Conservation (phyloP, 2,329 filamentous ascomycete species). For the Lasiodiplodia sp. region DNA sequence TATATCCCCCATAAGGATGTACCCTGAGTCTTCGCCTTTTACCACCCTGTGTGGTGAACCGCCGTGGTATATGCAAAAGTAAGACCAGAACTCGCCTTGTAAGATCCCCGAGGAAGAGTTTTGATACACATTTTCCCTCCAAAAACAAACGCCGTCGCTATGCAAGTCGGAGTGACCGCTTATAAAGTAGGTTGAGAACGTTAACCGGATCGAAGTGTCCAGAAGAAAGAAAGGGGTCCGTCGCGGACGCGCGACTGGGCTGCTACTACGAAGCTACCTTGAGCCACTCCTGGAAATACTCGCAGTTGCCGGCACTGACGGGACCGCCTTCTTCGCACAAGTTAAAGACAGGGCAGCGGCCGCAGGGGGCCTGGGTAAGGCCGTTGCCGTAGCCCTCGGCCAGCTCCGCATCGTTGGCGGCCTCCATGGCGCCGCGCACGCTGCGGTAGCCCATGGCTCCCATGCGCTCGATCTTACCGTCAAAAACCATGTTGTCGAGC, state of each 20-base stretch:
- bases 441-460: constrained; percentile 60
- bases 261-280: constrained; percentile 5
- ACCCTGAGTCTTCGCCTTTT: background rate
- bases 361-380: constrained; percentile 88
- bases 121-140: background rate
- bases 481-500: constrained; percentile 86
- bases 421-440: constrained; percentile 43
- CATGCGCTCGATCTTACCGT: constrained; percentile 78
- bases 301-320: constrained; percentile 87
- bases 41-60: constrained; percentile 7
- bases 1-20: background rate
- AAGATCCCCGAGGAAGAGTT: background rate
- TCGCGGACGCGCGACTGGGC: background rate
- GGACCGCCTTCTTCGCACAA: constrained; percentile 90
- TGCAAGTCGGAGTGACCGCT: constrained; percentile 14
- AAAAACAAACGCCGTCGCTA: constrained; percentile 30
- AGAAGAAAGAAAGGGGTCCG: background rate
- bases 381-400: constrained; percentile 67
- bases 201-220: background rate
- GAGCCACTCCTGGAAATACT: constrained; percentile 90
- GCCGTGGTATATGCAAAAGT: constrained; percentile 27
- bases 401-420: constrained; percentile 45
- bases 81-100: background rate
- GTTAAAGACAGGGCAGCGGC: constrained; percentile 90
- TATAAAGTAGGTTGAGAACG: background rate